phyloP scores from a whole-genome alignment of 306 rosid genomes.

The Malus sylvestris region DNA sequence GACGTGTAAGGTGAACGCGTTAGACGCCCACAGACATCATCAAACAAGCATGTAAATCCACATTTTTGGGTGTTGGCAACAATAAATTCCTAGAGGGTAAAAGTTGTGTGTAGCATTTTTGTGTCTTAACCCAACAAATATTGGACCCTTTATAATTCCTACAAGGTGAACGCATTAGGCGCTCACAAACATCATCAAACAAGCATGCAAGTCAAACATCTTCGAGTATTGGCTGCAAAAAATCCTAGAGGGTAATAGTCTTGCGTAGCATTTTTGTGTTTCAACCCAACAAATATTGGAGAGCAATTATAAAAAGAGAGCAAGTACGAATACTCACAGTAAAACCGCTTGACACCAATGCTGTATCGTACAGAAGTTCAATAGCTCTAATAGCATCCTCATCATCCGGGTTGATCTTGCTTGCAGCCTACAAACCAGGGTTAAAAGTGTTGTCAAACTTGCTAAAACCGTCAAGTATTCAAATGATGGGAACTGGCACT shows the following conservation, averaged over 20 bases:
- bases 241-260: not conserved
- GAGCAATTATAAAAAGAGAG: not conserved
- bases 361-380: slow-evolving; percentile 90
- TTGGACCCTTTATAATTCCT: not conserved
- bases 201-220: not conserved
- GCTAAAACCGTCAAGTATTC: not conserved
- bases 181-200: not conserved
- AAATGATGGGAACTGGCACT: not conserved
- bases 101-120: not conserved
- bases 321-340: slow-evolving; percentile 44
- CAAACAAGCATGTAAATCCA: not conserved
- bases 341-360: slow-evolving; percentile 91
- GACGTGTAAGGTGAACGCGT: not conserved
- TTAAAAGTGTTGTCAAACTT: not conserved
- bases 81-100: not conserved
- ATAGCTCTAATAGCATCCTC: slow-evolving; percentile 82
- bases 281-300: not conserved
- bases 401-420: slow-evolving; percentile 62
- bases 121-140: not conserved
- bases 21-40: not conserved
- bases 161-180: not conserved
- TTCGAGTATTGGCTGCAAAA: not conserved
- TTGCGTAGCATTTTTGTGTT: not conserved
- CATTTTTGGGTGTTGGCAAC: not conserved
- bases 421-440: slow-evolving; percentile 57